Evolutionary conservation across 306 rosid genomes (phyloP), one percentile per base, ranked within the genome.

Genomic region (Sindora glabra): DNA sequence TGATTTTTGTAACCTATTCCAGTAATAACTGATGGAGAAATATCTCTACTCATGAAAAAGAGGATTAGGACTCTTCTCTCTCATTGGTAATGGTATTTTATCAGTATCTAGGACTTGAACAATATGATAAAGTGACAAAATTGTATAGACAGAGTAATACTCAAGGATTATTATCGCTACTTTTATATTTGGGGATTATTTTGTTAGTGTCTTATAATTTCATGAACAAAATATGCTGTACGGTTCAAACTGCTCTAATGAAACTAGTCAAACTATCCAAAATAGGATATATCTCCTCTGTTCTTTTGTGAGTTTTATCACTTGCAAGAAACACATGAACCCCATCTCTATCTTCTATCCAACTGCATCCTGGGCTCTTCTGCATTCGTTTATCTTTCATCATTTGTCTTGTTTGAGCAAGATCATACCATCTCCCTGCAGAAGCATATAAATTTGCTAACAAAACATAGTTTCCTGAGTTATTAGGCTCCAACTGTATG

Each of bases 361-460:
- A 83, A 72, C 83, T 83, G 70, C 89, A 83, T 39, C 86, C 89
- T 1, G 89, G 89, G 72, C 59, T 65, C 75, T 80, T 80, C 27
- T 73, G 72, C 79, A 72, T 72, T 59, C 74, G 69, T 71, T 18
- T 64, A 18, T 54, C 71, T 21, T 76, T 82, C 69, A 82, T 66
- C 25, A 75, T 38, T 50, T 72, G 69, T 63, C 89, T 76, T 11
- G 54, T 73, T 76, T 73, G 72, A 57, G 83, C 67, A 15, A 79
- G 68, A 49, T 64, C 73, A 18, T 60, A 5, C 85, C 89, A 79
- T 64, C 59, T 73, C 37, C 83, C 72, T 0, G 64, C 74, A 33
- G 73, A 71, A 63, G 79, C 83, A 65, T 83, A 83, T 3, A 83
- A 75, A 30, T 82, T 82, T 33, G 80, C 80, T 40, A 82, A 18